Evolutionary conservation across 768 basidiomycete species (phyloP).

Genomic region (Tulasnella sp.): DNA sequence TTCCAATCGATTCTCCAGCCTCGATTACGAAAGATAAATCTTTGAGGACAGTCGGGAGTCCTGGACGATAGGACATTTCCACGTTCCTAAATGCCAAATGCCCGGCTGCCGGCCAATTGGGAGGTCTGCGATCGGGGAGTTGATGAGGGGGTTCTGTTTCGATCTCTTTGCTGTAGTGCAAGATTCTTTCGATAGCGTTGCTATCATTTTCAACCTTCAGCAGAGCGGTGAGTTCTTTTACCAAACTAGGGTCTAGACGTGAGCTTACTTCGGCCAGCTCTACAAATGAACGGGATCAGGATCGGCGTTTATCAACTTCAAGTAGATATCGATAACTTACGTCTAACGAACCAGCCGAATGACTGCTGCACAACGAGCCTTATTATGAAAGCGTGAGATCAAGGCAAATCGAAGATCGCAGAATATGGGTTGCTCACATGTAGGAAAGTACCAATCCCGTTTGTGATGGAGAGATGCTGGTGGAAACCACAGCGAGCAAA

Average conservation of each 20-base stretch:
- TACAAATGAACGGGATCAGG: neutral
- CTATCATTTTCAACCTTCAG: neutral
- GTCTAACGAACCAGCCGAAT: neutral
- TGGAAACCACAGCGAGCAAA: constrained; percentile 51
- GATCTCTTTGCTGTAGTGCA: constrained; percentile 71
- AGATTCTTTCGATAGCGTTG: constrained; percentile 62
- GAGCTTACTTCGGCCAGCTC: neutral
- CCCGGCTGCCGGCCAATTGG: constrained; percentile 58
- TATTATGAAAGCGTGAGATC: constrained; percentile 34
- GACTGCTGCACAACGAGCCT: neutral
- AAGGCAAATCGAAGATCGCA: constrained; percentile 40
- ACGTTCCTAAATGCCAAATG: constrained; percentile 63
- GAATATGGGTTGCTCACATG: neutral
- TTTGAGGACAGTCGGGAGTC: constrained; percentile 80
- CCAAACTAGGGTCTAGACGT: neutral
- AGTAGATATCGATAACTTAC: neutral
- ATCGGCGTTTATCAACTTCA: neutral
- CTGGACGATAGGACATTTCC: constrained; percentile 73
- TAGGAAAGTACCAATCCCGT: constrained; percentile 23
- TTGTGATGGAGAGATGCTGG: neutral
- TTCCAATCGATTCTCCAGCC: constrained; percentile 79
- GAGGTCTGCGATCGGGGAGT: constrained; percentile 31
- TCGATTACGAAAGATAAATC: constrained; percentile 58
- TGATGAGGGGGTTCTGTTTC: constrained; percentile 38
- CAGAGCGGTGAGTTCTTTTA: neutral